Base-by-base conservation (phyloP, 2,329 filamentous ascomycete species). In the Zelopaecilomyces penicillatus region DNA sequence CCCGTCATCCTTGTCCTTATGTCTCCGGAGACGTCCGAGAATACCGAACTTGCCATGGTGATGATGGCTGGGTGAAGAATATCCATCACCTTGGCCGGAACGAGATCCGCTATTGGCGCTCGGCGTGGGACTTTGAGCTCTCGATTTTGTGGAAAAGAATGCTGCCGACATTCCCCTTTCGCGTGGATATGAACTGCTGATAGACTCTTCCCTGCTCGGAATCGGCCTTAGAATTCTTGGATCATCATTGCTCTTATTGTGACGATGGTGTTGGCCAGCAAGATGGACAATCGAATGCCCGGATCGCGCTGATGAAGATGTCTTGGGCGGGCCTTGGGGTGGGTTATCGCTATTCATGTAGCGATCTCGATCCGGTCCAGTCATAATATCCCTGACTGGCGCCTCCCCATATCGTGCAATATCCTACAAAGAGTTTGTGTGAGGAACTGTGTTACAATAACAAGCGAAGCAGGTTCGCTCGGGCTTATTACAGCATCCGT, bases 121-220 rank as follows among this genome's bases (percentile, higher is more conserved):
- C 6, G 89, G 85, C 1, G 87, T 87, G 28, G 90, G 88, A 63
- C 90, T 95, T 49, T 85, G 78, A 9, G 87, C 82, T 52, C 89
- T 82, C 26, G 74, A 73, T 49, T 66, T 66, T 39, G 69, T 62
- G 52, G 60, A 53, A 68, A 75, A 60, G 72, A 73, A 68, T 36
- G 62, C 58, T 30, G 58, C 57, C 30, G 70, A 70, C 41, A 64
- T 66, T 31, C 65, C 70, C 45, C 73, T 73, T 48, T 82, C 81
- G 60, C 75, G 80, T 58, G 66, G 57, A 46, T 55, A 62, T 28
- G 70, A 59, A 54, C 69, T 78, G 54, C 70, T 66, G 48, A 49
- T 52, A 52, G 49, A 59, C 48, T 91, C 85, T 60, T 95, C 87
- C 55, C 85, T 77, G 61, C 84, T 90, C 45, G 81, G 74, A 9